Conservation (phyloP, 2,329 filamentous ascomycete genomes). For the Cercospora zeae-maydis region DNA sequence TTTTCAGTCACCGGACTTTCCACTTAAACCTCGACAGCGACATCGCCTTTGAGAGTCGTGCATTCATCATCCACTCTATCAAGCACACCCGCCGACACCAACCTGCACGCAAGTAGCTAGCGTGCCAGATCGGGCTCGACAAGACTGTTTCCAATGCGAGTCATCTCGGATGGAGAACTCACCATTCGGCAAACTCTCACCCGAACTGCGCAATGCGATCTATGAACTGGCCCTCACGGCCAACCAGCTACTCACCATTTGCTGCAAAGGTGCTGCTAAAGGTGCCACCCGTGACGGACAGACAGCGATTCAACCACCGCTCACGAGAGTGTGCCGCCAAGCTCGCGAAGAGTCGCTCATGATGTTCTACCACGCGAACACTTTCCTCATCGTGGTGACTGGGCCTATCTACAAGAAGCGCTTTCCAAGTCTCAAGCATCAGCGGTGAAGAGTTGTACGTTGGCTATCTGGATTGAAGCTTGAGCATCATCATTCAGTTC, state of each 20-base stretch:
- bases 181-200: neutral
- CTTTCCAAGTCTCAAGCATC: neutral
- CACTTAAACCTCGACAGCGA: neutral
- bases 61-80: neutral
- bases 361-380: constrained; percentile 1
- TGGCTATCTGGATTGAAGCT: neutral
- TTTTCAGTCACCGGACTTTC: no score
- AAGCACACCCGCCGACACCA: neutral
- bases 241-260: neutral
- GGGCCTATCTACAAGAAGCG: neutral
- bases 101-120: neutral
- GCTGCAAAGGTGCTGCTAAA: neutral
- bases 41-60: neutral
- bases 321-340: neutral
- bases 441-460: neutral
- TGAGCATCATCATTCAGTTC: neutral
- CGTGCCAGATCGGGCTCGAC: neutral
- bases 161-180: neutral
- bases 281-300: neutral
- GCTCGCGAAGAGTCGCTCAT: neutral
- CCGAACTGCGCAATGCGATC: neutral
- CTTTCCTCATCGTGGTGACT: neutral
- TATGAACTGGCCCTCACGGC: neutral
- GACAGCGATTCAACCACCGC: neutral
- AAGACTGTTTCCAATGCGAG: neutral